Conservation (phyloP, 495 filamentous ascomycete species). For the Xanthoparmelia taractica region DNA sequence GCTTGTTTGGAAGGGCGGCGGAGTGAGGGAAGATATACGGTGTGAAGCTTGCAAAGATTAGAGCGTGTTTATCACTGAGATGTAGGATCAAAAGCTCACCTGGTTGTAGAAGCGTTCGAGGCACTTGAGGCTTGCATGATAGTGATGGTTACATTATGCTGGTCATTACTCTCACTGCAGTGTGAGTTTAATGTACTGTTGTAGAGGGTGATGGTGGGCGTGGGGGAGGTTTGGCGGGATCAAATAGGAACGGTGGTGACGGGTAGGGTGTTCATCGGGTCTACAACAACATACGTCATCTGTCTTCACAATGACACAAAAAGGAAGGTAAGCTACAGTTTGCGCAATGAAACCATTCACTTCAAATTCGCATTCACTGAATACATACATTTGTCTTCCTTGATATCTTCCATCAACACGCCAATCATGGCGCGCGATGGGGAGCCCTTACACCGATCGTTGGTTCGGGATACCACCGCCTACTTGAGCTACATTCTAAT, state of each 20-base stretch:
- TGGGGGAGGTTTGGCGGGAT: too few relatives aligned
- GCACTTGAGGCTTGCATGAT: background rate
- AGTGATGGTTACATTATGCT: background rate
- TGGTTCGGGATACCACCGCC: slow-evolving; percentile 38
- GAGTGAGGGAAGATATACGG: slow-evolving; percentile 75
- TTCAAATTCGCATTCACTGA: too few relatives aligned
- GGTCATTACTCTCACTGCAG: background rate
- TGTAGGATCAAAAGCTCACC: background rate
- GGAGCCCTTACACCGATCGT: slow-evolving; percentile 4
- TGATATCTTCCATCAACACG: background rate
- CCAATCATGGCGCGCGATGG: slow-evolving; percentile 11
- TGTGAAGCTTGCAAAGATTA: slow-evolving; percentile 46
- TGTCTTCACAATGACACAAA: background rate
- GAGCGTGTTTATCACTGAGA: background rate
- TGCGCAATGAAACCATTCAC: background rate
- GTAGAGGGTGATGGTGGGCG: background rate
- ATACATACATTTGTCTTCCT: background rate
- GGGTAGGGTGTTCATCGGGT: too few relatives aligned
- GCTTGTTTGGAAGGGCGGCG: slow-evolving; percentile 61
- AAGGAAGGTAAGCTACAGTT: background rate
- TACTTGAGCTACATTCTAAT: slow-evolving; percentile 59
- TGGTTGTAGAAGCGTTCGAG: background rate
- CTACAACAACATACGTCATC: background rate
- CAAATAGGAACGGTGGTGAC: too few relatives aligned
- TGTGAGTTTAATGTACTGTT: background rate